These are phyloP conservation scores for Melaleuca quinquenervia DNA, from an alignment of 345 rosid species.

Conservation along the genomic window DNA sequence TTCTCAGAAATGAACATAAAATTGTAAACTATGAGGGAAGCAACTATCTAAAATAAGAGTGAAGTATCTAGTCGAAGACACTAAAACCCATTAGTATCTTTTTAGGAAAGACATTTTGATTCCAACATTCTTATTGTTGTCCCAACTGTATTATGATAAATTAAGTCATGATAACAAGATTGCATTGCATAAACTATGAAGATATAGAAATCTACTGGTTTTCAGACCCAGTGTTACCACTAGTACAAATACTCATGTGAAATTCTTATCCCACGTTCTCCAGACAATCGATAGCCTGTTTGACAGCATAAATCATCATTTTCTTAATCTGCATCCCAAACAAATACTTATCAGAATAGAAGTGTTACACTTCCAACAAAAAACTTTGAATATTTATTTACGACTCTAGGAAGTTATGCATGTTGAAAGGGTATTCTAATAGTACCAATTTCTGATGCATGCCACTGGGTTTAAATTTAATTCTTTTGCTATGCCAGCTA, in stretches of 20 bases:
- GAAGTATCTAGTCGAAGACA: neutral
- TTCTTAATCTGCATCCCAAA: constrained; percentile 35
- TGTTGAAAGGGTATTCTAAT: neutral
- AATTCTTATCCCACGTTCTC: neutral
- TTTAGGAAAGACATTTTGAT: neutral
- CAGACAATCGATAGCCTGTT: constrained; percentile 14
- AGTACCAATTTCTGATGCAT: neutral
- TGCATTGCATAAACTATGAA: neutral
- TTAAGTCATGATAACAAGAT: neutral
- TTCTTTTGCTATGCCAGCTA: neutral
- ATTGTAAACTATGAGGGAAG: neutral
- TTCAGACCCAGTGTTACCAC: neutral
- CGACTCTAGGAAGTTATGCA: neutral
- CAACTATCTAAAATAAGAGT: neutral
- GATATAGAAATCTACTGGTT: neutral
- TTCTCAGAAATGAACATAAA: neutral
- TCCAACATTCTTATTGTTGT: neutral
- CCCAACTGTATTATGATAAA: neutral
- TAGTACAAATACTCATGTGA: neutral
- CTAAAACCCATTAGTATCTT: neutral
- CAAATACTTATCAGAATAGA: neutral
- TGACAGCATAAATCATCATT: constrained; percentile 33
- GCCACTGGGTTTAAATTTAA: neutral
- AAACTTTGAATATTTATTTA: neutral
- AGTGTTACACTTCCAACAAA: neutral